A percentile compares a stretch with the other conserved stretches of the same genome.
Conservation (phyloP, 2,329 filamentous ascomycete genomes). For the Exophiala dermatitidis region DNA sequence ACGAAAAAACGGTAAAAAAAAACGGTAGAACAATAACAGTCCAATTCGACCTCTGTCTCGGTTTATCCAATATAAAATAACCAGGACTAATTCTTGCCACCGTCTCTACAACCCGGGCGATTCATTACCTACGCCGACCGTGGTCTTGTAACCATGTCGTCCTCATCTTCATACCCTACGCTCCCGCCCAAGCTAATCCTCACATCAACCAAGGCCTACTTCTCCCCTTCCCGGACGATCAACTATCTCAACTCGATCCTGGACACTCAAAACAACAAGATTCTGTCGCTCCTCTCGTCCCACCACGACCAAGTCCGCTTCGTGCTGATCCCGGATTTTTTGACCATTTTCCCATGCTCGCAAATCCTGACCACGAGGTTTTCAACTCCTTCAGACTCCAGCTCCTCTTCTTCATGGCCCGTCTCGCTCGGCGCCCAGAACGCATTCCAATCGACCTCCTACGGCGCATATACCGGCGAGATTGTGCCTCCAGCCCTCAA, state of each 20-base stretch:
- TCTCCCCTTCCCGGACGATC: conserved; percentile 57
- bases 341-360: conserved; percentile 51
- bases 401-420: conserved; percentile 32
- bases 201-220: conserved; percentile 75
- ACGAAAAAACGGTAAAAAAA: no score
- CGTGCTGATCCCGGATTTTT: conserved; percentile 71
- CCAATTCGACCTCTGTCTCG: no score
- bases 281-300: conserved; percentile 30
- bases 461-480: conserved; percentile 70
- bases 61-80: no score
- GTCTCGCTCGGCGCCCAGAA: conserved; percentile 70
- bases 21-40: no score
- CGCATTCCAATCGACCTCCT: conserved; percentile 56
- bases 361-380: conserved; percentile 31
- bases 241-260: conserved; percentile 49
- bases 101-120: no score
- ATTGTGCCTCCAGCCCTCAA: conserved; percentile 62
- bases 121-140: no score
- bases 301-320: conserved; percentile 54
- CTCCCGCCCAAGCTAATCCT: conserved; percentile 59
- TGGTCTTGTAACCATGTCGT: background rate
- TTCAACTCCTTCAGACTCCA: conserved; percentile 33
- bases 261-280: conserved; percentile 40
- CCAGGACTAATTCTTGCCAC: no score
- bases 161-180: conserved; percentile 26